Evolutionary conservation across 148 eudicot species (phyloP).

Genomic region (Simmondsia chinensis): DNA sequence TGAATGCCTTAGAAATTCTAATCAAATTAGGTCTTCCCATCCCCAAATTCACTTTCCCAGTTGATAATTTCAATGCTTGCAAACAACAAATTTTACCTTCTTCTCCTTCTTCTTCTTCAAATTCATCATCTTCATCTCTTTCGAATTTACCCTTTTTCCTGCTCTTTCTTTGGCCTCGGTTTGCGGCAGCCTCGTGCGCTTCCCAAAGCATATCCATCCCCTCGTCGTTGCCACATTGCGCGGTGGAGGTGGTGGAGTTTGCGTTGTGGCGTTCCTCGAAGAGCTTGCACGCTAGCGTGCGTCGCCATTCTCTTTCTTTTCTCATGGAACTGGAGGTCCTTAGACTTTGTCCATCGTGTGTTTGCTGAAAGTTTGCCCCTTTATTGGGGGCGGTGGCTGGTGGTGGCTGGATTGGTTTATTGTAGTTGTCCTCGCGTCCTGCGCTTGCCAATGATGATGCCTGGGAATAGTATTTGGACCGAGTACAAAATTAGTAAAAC

Average conservation of each 20-base stretch:
- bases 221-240: constrained; percentile 39
- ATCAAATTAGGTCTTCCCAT: constrained; percentile 54
- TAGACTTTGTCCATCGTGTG: constrained; percentile 13
- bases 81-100: constrained; percentile 63
- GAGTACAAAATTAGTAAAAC: no score
- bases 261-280: constrained; percentile 71
- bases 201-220: constrained; percentile 96
- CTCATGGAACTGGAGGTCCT: constrained; percentile 65
- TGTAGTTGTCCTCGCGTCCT: no score
- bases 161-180: constrained; percentile 5
- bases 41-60: constrained; percentile 79
- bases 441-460: no score
- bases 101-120: constrained; percentile 22
- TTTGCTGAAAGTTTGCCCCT: constrained; percentile 21
- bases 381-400: no score
- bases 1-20: constrained; percentile 64
- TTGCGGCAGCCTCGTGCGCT: constrained; percentile 43
- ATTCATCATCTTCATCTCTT: constrained; percentile 23
- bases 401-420: no score
- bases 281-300: constrained; percentile 76
- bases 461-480: no score
- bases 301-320: constrained; percentile 75
- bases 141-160: background rate
- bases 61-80: constrained; percentile 73
- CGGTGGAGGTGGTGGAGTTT: constrained; percentile 16